phyloP scores from a whole-genome alignment of 352 stramenopile species.

The Phytophthora uliginosa region DNA sequence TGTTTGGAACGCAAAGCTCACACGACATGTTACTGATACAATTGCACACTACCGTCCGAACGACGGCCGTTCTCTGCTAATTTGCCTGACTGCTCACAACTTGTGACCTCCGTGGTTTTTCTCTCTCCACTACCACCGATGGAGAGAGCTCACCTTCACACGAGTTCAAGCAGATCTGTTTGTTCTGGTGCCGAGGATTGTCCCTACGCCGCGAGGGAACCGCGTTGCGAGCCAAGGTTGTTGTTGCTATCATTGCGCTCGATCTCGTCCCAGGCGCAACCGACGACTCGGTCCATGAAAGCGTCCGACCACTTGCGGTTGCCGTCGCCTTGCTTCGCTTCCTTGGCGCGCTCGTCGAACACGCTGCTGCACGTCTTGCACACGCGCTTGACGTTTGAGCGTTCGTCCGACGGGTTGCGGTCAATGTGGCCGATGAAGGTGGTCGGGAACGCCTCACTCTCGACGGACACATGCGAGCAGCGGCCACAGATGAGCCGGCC shows the following conservation, averaged over 20 bases:
- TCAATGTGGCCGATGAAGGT: slow-evolving; percentile 62
- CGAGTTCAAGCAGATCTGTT: slow-evolving; percentile 23
- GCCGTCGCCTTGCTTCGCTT: slow-evolving; percentile 33
- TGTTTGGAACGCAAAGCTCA: slow-evolving; percentile 13
- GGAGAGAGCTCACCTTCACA: slow-evolving; percentile 16
- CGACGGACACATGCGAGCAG: slow-evolving; percentile 81
- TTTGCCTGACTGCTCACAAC: slow-evolving; percentile 11
- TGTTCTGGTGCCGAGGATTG: slow-evolving; percentile 9
- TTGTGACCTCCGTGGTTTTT: slow-evolving; percentile 2
- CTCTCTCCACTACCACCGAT: slow-evolving; percentile 34
- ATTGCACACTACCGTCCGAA: slow-evolving; percentile 24
- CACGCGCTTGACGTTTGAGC: slow-evolving; percentile 68
- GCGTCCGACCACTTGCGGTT: slow-evolving; percentile 63
- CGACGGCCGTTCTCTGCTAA: slow-evolving; percentile 18
- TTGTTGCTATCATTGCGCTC: slow-evolving; percentile 42
- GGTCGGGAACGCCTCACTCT: slow-evolving; percentile 76
- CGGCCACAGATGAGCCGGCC: slow-evolving; percentile 82
- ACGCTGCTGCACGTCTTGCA: slow-evolving; percentile 83
- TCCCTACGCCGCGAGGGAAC: slow-evolving; percentile 45
- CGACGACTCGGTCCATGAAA: slow-evolving; percentile 73
- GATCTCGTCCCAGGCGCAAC: slow-evolving; percentile 74
- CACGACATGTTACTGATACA: slow-evolving; percentile 39
- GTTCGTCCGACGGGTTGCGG: slow-evolving; percentile 49
- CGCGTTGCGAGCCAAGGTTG: slow-evolving; percentile 37
- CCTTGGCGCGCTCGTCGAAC: slow-evolving; percentile 75